Base-by-base conservation (phyloP, 495 filamentous ascomycete species). In the Copromyces sp. region DNA sequence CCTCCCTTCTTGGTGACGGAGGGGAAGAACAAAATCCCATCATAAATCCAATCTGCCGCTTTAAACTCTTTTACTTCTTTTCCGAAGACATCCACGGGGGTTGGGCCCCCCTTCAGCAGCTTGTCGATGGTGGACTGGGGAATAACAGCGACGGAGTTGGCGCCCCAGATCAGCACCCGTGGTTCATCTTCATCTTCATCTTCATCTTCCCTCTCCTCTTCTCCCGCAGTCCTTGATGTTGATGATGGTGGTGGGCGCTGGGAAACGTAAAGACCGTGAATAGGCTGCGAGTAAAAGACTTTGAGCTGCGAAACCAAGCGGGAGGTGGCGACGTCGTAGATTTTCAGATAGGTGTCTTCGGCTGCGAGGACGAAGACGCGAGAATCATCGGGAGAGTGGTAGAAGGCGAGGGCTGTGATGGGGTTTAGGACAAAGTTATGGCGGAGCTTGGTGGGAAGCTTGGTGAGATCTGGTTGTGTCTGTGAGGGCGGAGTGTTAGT, bases 1-100 rank as follows among this genome's bases (percentile, higher is more conserved):
- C 75, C n/a, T 6, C 9, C 14, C 38, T 7, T 38, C n/a, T 37
- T 59, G 4, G 42, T n/a, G 4, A 32, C n/a, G 3, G n/a, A 9
- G 4, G 41, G 35, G 2, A 14, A 9, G 5, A 83, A 83, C 29
- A 92, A 83, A 39, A 88, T 85, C n/a, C 88, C 90, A 77, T 93
- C 89, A 73, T 96, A 85, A 70, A 97, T 91, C 94, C 95, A 97
- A 78, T 98, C 95, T 4, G 88, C 83, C 14, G 87, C 87, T 37
- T 76, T 75, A 1, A 79, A 73, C 69, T 78, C 74, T 7, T 8
- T 40, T 17, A 72, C 65, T 9, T 65, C 35, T 1, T 20, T 24
- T 24, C 24, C 24, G 24, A 24, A 14, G 0, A 69, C 9, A 20
- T 75, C 69, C 24, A 24, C 24, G 24, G 24, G 24, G n/a, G 29